Evolutionary conservation across 768 basidiomycete species (phyloP), one percentile per base, ranked within the genome.

Genomic region (Tricholoma matsutake): DNA sequence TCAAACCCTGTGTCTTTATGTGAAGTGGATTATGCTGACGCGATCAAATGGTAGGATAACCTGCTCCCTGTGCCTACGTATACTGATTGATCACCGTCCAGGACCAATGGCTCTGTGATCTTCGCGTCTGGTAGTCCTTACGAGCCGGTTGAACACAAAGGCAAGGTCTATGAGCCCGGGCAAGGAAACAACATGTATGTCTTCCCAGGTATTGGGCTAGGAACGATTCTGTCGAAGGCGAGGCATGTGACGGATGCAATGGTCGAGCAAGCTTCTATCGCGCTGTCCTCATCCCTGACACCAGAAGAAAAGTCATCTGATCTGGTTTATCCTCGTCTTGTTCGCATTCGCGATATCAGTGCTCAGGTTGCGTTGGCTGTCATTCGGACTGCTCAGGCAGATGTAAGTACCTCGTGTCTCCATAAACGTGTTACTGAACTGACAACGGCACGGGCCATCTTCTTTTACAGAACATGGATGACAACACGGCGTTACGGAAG

Each of bases 111-210:
- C 10, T 72, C 75, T 18, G 84, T 85, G 29, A 82, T 92, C 60
- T 92, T 88, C 64, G 90, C 90, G 0, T 86, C 85, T 11, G 91
- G 91, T 3, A 84, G 83, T 53, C 91, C 91, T 0, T 92, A 90
- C 76, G 74, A 79, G 16, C 70, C 81, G 2, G 72, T 85, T 49
- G 76, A 78, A 53, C 80, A 74, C 67, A 71, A 80, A 34, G 83
- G 82, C 25, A 80, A 75, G 49, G 62, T 66, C 0, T 76, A 83
- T 62, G 85, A 87, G 63, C 83, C 91, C 1, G 88, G 87, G 0
- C 91, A 92, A 71, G 89, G 89, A 9, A 92, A 92, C 73, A 92
- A 91, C 74, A 88, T 91, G 86, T 86, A 86, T 72, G 84, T 86
- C 65, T 85, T 84, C 73, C 82, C 81, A 16, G 81, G 81, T 16